Base-by-base conservation (phyloP, 371 early-diverging fungal species). In the Chytridiales sp. region DNA sequence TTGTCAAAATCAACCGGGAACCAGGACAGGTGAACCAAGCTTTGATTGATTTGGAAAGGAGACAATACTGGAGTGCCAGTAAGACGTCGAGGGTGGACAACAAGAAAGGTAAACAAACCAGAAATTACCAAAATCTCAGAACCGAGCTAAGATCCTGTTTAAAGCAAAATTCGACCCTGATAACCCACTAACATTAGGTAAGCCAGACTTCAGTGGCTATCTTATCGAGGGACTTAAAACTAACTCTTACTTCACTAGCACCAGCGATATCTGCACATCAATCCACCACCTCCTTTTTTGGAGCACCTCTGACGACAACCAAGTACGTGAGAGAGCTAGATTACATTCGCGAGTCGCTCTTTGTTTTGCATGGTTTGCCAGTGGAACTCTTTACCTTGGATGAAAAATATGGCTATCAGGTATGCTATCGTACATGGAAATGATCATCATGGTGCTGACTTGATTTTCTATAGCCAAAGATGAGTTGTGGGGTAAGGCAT, bases 291-390 rank as follows among this genome's bases (percentile, higher is more conserved):
- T 4, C 6, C 4, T 44, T 61, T 38, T 61, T 61, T 38, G 55
- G 62, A 11, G 46, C 36, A 5, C 55, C 62, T 2, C 9, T 39
- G 8, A 26, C 40, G 3, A 54, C 62, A 4, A 54, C 62, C 21
- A 61, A 53, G 22, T 61, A 54, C 19, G 38, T 61, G 4, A 36
- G 47, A 30, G 62, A 61, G 46, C 19, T 40, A 4, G 62, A 54
- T 40, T 36, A 47, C 9, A 55, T 61, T 36, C 53, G 53, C 26
- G 62, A 61, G 40, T 43, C 32, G 11, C 32, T 61, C 26, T 55
- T 19, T 40, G 30, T 50, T 15, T 30, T 61, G 1, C 24, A 34
- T 11, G 62, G 62, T 1, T 19, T 61, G 22, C 55, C 55, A 30
- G 62, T 27, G 6, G 62, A 61, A 34, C 19, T 61, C 39, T 61